These are phyloP conservation scores for Apophysomyces trapeziformis DNA, from an alignment of 371 early-diverging fungal species.

Conservation along the genomic window DNA sequence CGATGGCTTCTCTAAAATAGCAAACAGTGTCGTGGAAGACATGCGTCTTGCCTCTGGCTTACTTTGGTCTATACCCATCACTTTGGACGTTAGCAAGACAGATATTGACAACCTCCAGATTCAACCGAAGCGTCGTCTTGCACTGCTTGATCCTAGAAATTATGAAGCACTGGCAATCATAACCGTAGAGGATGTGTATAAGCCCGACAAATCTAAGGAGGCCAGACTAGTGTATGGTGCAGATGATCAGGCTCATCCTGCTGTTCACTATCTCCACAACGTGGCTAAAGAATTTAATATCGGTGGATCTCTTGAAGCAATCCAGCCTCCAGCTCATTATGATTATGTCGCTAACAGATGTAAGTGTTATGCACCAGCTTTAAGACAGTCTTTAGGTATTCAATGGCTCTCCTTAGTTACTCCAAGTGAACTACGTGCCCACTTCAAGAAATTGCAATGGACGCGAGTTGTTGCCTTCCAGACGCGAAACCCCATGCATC, in stretches of 20 bases:
- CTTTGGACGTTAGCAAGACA: constrained; percentile 74
- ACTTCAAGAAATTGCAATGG: constrained; percentile 89
- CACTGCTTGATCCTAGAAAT: constrained; percentile 82
- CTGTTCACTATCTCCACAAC: constrained; percentile 82
- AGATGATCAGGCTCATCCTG: constrained; percentile 83
- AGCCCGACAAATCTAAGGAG: constrained; percentile 78
- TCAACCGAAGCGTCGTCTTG: constrained; percentile 57
- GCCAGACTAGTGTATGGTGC: constrained; percentile 84
- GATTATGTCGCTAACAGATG: constrained; percentile 85
- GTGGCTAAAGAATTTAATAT: constrained; percentile 76
- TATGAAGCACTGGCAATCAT: constrained; percentile 80
- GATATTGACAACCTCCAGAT: constrained; percentile 60
- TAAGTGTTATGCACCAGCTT: constrained; percentile 35
- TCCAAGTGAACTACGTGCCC: constrained; percentile 85
- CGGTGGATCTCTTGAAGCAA: constrained; percentile 85
- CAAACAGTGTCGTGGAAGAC: constrained; percentile 68
- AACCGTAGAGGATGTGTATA: constrained; percentile 80
- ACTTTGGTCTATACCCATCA: constrained; percentile 91
- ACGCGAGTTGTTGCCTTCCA: constrained; percentile 94
- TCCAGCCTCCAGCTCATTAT: constrained; percentile 79
- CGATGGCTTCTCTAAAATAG: background rate
- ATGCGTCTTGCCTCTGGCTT: constrained; percentile 75
- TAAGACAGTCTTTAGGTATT: background rate
- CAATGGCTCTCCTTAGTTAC: constrained; percentile 49
- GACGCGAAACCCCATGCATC: constrained; percentile 96